phyloP scores from a whole-genome alignment of 1,284 basidiomycete genomes.

The Naganishia sp. region DNA sequence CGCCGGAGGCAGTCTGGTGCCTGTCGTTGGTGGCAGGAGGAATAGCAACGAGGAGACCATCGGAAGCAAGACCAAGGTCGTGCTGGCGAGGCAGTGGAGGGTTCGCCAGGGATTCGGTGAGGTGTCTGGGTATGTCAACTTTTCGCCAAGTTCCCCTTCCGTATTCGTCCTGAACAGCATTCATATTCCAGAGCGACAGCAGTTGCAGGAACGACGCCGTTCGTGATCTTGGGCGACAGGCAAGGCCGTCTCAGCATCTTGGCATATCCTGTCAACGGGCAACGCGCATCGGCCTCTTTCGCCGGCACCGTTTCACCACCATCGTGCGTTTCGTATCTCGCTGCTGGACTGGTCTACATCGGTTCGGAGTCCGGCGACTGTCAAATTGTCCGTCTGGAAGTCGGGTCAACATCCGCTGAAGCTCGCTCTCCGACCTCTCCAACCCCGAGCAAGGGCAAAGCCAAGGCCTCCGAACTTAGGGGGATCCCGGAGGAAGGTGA shows the following conservation, averaged over 20 bases:
- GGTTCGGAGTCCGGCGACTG: conserved; percentile 83
- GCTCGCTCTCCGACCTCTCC: conserved; percentile 22
- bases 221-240: conserved; percentile 73
- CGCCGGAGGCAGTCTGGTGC: conserved; percentile 29
- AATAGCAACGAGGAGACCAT: neutral
- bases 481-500: conserved; percentile 57
- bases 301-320: conserved; percentile 62
- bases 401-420: conserved; percentile 47
- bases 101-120: conserved; percentile 52
- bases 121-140: conserved; percentile 45
- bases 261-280: conserved; percentile 42
- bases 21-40: conserved; percentile 3
- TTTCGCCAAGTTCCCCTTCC: conserved; percentile 15
- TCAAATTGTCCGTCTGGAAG: conserved; percentile 66
- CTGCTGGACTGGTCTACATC: conserved; percentile 71
- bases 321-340: conserved; percentile 73
- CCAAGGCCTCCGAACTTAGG: conserved; percentile 34
- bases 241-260: conserved; percentile 72
- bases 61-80: neutral
- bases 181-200: conserved; percentile 3
- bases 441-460: conserved; percentile 41
- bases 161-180: neutral
- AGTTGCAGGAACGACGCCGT: conserved; percentile 36
- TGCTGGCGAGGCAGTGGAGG: conserved; percentile 43
- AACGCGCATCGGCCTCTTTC: conserved; percentile 16